Percentiles rank a stretch among this genome's conserved stretches.
These are phyloP conservation scores for Solanum hybrid DNA, from an alignment of 305 asterid species.

Conservation along the genomic window DNA sequence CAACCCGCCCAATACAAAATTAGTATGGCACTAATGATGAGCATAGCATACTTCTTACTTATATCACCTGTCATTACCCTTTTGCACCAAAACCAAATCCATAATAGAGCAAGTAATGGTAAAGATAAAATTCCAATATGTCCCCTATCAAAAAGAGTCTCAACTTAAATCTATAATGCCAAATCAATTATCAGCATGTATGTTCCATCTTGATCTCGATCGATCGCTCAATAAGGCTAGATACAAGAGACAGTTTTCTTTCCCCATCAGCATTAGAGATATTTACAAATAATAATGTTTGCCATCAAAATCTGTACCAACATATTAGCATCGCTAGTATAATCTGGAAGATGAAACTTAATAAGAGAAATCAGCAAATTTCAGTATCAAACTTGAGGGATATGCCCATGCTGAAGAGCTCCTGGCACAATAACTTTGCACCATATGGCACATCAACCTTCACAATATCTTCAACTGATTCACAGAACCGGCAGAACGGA, in stretches of 20 bases:
- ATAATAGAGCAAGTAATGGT: neutral
- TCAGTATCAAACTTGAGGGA: slow-evolving; percentile 77
- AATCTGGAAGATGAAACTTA: neutral
- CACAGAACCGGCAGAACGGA: slow-evolving; percentile 74
- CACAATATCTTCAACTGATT: slow-evolving; percentile 63
- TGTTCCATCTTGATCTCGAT: neutral
- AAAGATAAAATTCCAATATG: neutral
- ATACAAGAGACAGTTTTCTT: neutral
- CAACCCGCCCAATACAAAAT: neutral
- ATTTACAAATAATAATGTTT: neutral
- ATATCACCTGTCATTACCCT: neutral
- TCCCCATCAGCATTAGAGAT: neutral
- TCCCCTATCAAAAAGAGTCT: neutral
- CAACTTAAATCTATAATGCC: neutral
- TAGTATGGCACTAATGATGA: neutral
- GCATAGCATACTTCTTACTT: neutral
- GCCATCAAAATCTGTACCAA: neutral
- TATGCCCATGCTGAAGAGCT: slow-evolving; percentile 90
- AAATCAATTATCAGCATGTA: neutral
- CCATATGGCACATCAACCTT: slow-evolving; percentile 82
- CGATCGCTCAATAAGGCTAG: neutral
- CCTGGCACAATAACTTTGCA: slow-evolving; percentile 80
- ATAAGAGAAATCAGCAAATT: slow-evolving; percentile 32
- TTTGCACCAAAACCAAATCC: neutral
- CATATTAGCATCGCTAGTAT: neutral